A percentile compares a stretch with the other conserved stretches of the same genome.
Conservation (phyloP, 306 rosid species). For the Citrullus colocynthis region DNA sequence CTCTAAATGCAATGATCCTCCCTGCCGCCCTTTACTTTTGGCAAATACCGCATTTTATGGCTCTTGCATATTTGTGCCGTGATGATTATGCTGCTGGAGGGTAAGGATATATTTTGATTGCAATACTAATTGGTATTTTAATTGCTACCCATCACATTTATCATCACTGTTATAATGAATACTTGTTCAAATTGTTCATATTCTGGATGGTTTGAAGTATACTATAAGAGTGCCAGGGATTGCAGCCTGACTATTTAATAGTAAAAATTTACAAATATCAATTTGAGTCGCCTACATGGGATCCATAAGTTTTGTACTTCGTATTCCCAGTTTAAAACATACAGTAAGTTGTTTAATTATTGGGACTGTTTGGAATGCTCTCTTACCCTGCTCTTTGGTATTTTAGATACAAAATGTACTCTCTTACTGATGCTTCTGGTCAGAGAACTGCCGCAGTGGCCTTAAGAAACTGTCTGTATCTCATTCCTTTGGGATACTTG, state of each 20-base stretch:
- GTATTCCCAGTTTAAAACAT: neutral
- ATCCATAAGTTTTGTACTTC: neutral
- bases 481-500: conserved; percentile 81
- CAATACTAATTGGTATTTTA: neutral
- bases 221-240: neutral
- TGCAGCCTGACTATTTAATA: neutral
- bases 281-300: neutral
- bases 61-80: conserved; percentile 90
- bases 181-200: neutral
- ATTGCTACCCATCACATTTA: neutral
- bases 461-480: conserved; percentile 69
- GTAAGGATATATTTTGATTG: conserved; percentile 31
- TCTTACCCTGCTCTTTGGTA: conserved; percentile 2
- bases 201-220: neutral
- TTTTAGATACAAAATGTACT: conserved; percentile 81
- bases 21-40: conserved; percentile 97
- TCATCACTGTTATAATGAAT: neutral
- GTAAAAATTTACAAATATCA: neutral
- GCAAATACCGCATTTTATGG: conserved; percentile 99
- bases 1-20: conserved; percentile 68
- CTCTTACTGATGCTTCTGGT: conserved; percentile 83
- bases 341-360: neutral
- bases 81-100: conserved; percentile 92
- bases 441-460: conserved; percentile 74
- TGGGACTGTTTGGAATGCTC: neutral